Conservation (phyloP, 176 grass and related monocot genomes). For the Cocos nucifera region DNA sequence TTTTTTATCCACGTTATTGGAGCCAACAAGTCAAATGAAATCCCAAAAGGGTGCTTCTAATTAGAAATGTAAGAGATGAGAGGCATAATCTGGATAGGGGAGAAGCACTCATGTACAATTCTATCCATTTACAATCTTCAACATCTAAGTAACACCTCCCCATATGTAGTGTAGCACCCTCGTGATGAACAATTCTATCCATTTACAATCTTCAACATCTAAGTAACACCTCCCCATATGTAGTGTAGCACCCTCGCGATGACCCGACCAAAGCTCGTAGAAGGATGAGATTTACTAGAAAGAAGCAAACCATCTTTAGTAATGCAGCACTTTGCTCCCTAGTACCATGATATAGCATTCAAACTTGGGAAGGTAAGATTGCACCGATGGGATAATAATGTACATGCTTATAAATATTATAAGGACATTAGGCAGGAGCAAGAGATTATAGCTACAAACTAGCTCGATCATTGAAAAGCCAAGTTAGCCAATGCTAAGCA, state of each 20-base stretch:
- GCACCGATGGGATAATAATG: constrained; percentile 79
- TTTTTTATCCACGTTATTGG: too few species aligned
- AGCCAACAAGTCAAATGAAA: too few species aligned
- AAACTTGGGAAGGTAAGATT: constrained; percentile 90
- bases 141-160: constrained; percentile 81
- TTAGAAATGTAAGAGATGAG: constrained; percentile 76
- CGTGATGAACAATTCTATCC: constrained; percentile 83
- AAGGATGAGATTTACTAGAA: constrained; percentile 91
- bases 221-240: constrained; percentile 87
- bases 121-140: constrained; percentile 78
- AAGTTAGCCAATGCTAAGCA: constrained; percentile 78
- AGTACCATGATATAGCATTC: constrained; percentile 84
- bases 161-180: constrained; percentile 78
- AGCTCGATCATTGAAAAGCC: constrained; percentile 86
- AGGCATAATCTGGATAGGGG: constrained; percentile 86
- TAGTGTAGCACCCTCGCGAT: constrained; percentile 75
- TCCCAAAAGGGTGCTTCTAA: too few species aligned
- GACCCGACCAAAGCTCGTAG: constrained; percentile 83
- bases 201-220: constrained; percentile 68
- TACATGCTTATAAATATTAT: constrained; percentile 96
- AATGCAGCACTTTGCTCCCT: constrained; percentile 91
- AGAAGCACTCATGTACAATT: constrained; percentile 87
- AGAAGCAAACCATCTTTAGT: constrained; percentile 99
- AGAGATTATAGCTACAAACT: constrained; percentile 84
- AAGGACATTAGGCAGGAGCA: constrained; percentile 88